phyloP scores from a whole-genome alignment of 176 grass and related monocot genomes.

The Carex kokanica region DNA sequence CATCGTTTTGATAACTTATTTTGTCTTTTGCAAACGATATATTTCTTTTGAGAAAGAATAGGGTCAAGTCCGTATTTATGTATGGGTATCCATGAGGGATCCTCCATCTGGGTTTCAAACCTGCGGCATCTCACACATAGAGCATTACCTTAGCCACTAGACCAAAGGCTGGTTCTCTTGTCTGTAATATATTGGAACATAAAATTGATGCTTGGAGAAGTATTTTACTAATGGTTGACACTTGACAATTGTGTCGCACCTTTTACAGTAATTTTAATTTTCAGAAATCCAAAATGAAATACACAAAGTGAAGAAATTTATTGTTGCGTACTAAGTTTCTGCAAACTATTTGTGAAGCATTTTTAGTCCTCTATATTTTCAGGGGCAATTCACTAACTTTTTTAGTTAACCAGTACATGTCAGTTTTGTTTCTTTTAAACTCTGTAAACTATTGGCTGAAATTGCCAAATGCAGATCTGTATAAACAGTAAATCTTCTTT shows the following conservation, averaged over 20 bases:
- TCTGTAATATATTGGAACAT: background rate
- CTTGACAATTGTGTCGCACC: background rate
- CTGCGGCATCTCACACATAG: too few relatives aligned
- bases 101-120: background rate
- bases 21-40: background rate
- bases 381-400: background rate
- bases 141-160: too few relatives aligned
- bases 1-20: background rate
- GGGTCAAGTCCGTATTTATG: too few relatives aligned
- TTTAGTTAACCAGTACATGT: background rate
- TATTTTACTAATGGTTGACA: conserved; percentile 1
- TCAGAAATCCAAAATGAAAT: background rate
- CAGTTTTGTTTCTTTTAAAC: background rate
- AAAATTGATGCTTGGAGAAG: background rate
- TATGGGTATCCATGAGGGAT: too few relatives aligned
- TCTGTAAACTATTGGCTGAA: background rate
- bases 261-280: background rate
- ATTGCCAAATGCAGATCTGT: background rate
- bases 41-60: too few relatives aligned
- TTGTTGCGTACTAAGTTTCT: background rate
- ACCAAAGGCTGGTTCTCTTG: too few relatives aligned
- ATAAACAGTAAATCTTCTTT: background rate
- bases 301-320: background rate
- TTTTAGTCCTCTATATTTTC: conserved; percentile 1
- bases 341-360: background rate